Conservation (phyloP, 345 rosid species). For the Excoecaria agallocha region DNA sequence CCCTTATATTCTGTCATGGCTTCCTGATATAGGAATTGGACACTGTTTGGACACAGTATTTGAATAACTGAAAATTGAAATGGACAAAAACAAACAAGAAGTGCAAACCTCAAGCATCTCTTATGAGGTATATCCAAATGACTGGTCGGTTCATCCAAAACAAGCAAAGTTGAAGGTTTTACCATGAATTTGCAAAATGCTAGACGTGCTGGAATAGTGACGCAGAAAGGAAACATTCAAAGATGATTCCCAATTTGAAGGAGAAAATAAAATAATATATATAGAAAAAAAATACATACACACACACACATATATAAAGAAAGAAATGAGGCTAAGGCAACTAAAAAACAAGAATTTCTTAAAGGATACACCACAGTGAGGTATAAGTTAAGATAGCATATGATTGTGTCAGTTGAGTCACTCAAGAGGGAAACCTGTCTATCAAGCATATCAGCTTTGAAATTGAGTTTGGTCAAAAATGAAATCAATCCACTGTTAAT, state of each 20-base stretch:
- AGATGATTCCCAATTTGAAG: neutral
- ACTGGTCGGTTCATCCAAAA: constrained; percentile 93
- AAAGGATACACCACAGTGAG: neutral
- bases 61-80: neutral
- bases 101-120: constrained; percentile 93
- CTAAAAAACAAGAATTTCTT: neutral
- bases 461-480: no score
- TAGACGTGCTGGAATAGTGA: constrained; percentile 70
- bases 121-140: constrained; percentile 96
- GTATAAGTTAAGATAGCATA: neutral
- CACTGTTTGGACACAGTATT: no score
- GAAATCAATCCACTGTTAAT: no score
- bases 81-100: neutral
- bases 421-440: constrained; percentile 84
- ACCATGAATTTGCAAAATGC: constrained; percentile 99
- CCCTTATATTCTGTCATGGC: constrained; percentile 85
- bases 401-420: constrained; percentile 23
- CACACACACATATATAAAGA: no score
- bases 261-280: neutral
- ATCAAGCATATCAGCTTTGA: constrained; percentile 94
- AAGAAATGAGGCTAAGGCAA: neutral
- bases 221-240: constrained; percentile 8
- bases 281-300: no score
- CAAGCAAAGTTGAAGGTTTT: constrained; percentile 75
- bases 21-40: constrained; percentile 49